These are phyloP conservation scores for Nepenthes gracilis DNA, from an alignment of 148 eudicot genomes.

Conservation along the genomic window DNA sequence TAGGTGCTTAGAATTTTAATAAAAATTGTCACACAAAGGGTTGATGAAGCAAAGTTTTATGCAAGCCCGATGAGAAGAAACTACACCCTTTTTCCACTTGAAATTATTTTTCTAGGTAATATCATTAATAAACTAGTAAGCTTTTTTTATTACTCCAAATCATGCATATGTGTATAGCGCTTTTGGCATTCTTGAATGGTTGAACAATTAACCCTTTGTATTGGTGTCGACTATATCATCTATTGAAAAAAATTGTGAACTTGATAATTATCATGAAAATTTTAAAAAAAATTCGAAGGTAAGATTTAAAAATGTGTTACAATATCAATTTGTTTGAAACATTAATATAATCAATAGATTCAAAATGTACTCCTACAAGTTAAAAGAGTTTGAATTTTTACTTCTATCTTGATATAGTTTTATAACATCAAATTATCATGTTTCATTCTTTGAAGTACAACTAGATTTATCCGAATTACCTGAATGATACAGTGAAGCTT, in stretches of 20 bases:
- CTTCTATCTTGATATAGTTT: too few species aligned
- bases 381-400: constrained; percentile 22
- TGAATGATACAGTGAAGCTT: too few species aligned
- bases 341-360: too few species aligned
- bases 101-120: constrained; percentile 98
- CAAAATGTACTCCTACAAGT: too few species aligned
- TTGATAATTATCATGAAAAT: too few species aligned
- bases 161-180: not conserved
- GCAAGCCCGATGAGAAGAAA: constrained; percentile 77
- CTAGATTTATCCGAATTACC: too few species aligned
- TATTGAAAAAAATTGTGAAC: not conserved
- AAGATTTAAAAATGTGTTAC: too few species aligned
- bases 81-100: constrained; percentile 82
- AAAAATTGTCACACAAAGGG: constrained; percentile 72
- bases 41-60: constrained; percentile 91
- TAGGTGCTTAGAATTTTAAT: constrained; percentile 1
- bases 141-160: not conserved
- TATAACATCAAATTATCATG: too few species aligned
- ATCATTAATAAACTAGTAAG: constrained; percentile 53
- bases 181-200: not conserved
- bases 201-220: not conserved
- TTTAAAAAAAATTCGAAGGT: too few species aligned
- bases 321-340: too few species aligned
- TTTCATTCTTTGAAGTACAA: too few species aligned
- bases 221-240: not conserved